These are phyloP conservation scores for Claviceps africana DNA, from an alignment of 2,329 filamentous ascomycete species.

Conservation along the genomic window DNA sequence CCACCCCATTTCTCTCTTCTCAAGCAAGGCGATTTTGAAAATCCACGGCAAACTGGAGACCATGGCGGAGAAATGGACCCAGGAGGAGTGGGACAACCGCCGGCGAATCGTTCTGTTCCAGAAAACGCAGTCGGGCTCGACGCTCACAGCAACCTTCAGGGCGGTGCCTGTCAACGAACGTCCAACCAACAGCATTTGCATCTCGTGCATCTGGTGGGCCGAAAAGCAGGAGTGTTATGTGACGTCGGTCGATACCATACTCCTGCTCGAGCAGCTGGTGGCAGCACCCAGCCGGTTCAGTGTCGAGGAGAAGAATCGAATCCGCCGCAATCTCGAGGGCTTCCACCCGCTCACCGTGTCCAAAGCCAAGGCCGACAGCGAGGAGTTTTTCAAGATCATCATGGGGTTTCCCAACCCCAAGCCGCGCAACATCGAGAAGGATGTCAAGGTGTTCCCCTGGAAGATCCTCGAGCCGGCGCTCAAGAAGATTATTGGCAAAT, in stretches of 20 bases:
- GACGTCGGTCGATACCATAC: slow-evolving; percentile 93
- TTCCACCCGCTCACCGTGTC: slow-evolving; percentile 88
- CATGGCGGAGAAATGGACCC: slow-evolving; percentile 74
- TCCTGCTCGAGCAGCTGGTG: slow-evolving; percentile 82
- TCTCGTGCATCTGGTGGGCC: slow-evolving; percentile 96
- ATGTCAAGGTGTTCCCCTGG: slow-evolving; percentile 98
- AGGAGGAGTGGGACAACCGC: slow-evolving; percentile 65
- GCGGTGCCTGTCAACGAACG: slow-evolving; percentile 67
- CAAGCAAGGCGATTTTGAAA: slow-evolving; percentile 71
- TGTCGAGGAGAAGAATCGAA: slow-evolving; percentile 96
- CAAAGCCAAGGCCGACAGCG: slow-evolving; percentile 81
- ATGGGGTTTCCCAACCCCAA: slow-evolving; percentile 95
- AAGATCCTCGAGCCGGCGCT: slow-evolving; percentile 73
- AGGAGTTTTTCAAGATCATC: slow-evolving; percentile 97
- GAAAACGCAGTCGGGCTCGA: slow-evolving; percentile 67
- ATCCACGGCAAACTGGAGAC: slow-evolving; percentile 71
- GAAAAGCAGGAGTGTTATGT: slow-evolving; percentile 85
- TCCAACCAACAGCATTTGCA: slow-evolving; percentile 72
- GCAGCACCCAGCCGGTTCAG: slow-evolving; percentile 64
- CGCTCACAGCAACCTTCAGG: slow-evolving; percentile 67
- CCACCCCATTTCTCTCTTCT: slow-evolving; percentile 69
- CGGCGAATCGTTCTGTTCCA: slow-evolving; percentile 81
- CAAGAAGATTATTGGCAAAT: slow-evolving; percentile 98
- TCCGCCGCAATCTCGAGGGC: slow-evolving; percentile 86
- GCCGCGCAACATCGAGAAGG: slow-evolving; percentile 95